Percentiles rank a stretch among this genome's conserved stretches.
Conservation (phyloP, 169 alveolate genomes). For the Theileria parva region DNA sequence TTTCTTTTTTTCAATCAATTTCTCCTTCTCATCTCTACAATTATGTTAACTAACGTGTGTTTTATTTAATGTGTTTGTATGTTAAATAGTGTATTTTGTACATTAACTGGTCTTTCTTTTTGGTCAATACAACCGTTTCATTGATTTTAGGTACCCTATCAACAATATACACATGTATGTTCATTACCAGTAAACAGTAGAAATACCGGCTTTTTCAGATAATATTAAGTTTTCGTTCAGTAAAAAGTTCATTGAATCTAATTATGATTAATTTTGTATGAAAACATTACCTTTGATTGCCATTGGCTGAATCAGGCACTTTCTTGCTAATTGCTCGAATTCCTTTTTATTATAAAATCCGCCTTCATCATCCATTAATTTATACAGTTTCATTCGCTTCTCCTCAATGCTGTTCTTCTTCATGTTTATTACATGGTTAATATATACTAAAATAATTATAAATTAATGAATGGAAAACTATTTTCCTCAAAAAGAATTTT, state of each 20-base stretch:
- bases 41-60: background rate
- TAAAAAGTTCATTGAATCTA: conserved; percentile 59
- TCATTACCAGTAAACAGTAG: conserved; percentile 50
- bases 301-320: conserved; percentile 53
- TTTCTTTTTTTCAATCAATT: background rate
- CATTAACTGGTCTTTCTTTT: background rate
- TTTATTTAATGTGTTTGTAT: no score
- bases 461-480: background rate
- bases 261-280: background rate
- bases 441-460: background rate
- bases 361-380: conserved; percentile 51
- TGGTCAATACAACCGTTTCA: background rate
- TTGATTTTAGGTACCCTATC: background rate
- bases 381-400: conserved; percentile 50
- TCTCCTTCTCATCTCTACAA: background rate
- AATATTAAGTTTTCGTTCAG: conserved; percentile 59
- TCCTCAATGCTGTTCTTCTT: conserved; percentile 27
- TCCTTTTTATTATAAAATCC: conserved; percentile 60
- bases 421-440: background rate
- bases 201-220: conserved; percentile 56
- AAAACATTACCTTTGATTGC: conserved; percentile 57
- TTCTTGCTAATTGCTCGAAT: conserved; percentile 50
- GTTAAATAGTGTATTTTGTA: background rate
- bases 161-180: background rate
- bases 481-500: background rate